Evolutionary conservation across 768 basidiomycete species (phyloP), one percentile per base, ranked within the genome.

Genomic region (Tephrocybe sp.): DNA sequence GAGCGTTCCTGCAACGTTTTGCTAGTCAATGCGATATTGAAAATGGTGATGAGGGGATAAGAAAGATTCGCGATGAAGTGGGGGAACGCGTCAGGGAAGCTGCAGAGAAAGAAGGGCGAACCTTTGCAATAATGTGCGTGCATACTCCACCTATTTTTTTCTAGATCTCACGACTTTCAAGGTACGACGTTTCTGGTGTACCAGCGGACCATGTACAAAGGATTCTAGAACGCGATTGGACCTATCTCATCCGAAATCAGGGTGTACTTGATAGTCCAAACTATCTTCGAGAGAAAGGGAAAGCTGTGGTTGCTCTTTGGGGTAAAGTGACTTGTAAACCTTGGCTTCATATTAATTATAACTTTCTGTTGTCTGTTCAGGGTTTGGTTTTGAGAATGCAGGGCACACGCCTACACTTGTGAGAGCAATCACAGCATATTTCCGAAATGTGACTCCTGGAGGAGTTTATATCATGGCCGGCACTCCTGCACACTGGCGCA

Each of bases 181-280:
- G 89, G 89, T 92, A 92, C 62, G 89, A 92, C 64, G 83, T 92
- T 2, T 80, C 87, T 8, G 87, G 88, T 16, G 83, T 92, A n/a
- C 68, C 85, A 19, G 72, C 85, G 5, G 80, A 85, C 48, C 81
- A 82, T 48, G 77, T 93, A n/a, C 80, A 80, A 46, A 68, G 69
- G 7, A 72, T 89, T 39, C 65, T 93, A 13, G 78, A 87, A 57
- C 75, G 76, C 39, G 91, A 93, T 65, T 90, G 88, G 85, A 59
- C 66, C 5, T 87, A 91, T 62, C 82, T 93, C 35, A 61, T 91
- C 20, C 76, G 68, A 41, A 72, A 81, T 17, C 75, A 84, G 59
- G 71, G 75, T 16, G 61, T 91, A 12, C 69, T 92, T 19, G 82
- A 87, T 55, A 85, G 82, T 54, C 87, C 87, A 1, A 84, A 75